Conservation (phyloP, 257 asterid species). For the Solanum corneliomulleri region DNA sequence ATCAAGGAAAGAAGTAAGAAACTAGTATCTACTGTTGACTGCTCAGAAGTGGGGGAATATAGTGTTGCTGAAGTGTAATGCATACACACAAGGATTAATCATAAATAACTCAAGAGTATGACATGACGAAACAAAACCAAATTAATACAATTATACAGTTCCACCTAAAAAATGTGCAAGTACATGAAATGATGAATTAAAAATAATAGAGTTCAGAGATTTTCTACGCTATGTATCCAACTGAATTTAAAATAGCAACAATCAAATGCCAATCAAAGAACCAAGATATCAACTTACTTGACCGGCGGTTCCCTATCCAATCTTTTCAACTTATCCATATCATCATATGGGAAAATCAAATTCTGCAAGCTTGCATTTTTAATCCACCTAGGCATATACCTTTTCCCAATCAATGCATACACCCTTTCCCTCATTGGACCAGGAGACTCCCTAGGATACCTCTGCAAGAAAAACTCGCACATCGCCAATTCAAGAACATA, state of each 20-base stretch:
- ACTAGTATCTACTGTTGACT: not conserved
- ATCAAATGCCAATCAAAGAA: not conserved
- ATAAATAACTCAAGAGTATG: not conserved
- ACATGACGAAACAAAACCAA: not conserved
- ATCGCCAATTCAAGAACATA: slow-evolving; percentile 72
- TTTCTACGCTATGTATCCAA: not conserved
- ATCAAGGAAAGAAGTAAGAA: not conserved
- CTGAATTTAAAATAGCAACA: not conserved
- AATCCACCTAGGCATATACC: slow-evolving; percentile 75
- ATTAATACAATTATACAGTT: not conserved
- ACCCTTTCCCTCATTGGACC: slow-evolving; percentile 99
- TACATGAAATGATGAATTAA: not conserved
- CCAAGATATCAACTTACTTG: slow-evolving; percentile 42
- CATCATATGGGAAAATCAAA: slow-evolving; percentile 79
- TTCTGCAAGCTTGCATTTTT: slow-evolving; percentile 87
- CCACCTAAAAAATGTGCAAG: not conserved
- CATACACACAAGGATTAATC: not conserved
- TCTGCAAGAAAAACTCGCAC: slow-evolving; percentile 90
- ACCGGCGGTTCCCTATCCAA: slow-evolving; percentile 83
- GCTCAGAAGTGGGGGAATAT: not conserved
- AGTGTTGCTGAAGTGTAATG: not conserved
- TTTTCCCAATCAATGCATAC: slow-evolving; percentile 82
- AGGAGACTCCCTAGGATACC: slow-evolving; percentile 92
- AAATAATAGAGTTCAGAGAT: not conserved
- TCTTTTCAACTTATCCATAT: slow-evolving; percentile 66